Percentiles rank a stretch among this genome's conserved stretches.
These are phyloP conservation scores for Colletotrichum euphorbiae DNA, from an alignment of 2,329 filamentous ascomycete genomes.

Conservation along the genomic window DNA sequence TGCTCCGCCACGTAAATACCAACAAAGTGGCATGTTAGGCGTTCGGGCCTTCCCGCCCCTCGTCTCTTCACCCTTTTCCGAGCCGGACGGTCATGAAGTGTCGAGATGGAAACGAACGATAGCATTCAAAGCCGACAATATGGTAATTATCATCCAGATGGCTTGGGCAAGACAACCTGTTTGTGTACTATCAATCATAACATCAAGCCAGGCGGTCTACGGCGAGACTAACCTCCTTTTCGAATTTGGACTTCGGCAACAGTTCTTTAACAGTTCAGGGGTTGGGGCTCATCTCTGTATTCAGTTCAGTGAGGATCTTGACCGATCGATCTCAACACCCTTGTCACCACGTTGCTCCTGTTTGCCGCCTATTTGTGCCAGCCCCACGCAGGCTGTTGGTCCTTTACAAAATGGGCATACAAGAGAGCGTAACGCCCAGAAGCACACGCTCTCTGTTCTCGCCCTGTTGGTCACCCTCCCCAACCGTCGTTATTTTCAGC, in stretches of 20 bases:
- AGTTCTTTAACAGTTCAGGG: background rate
- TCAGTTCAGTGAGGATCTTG: background rate
- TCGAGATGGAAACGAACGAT: too few relatives aligned
- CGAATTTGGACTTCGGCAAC: background rate
- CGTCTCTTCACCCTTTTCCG: background rate
- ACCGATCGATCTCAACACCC: background rate
- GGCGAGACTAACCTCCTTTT: background rate
- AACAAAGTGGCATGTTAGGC: background rate
- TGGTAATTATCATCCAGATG: too few relatives aligned
- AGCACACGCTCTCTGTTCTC: background rate
- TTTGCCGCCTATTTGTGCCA: background rate
- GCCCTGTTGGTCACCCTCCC: background rate
- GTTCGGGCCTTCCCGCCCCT: too few relatives aligned
- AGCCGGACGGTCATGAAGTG: too few relatives aligned
- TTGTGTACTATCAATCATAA: background rate
- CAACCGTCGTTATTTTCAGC: background rate
- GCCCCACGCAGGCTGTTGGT: background rate
- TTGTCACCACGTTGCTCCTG: background rate
- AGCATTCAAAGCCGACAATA: too few relatives aligned
- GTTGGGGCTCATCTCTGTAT: background rate
- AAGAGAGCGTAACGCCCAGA: background rate
- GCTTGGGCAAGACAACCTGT: background rate
- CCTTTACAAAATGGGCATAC: background rate
- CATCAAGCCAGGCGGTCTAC: too few relatives aligned
- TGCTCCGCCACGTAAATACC: background rate